Conservation (phyloP, 805 yeast species). For the Candida jianshihensis region DNA sequence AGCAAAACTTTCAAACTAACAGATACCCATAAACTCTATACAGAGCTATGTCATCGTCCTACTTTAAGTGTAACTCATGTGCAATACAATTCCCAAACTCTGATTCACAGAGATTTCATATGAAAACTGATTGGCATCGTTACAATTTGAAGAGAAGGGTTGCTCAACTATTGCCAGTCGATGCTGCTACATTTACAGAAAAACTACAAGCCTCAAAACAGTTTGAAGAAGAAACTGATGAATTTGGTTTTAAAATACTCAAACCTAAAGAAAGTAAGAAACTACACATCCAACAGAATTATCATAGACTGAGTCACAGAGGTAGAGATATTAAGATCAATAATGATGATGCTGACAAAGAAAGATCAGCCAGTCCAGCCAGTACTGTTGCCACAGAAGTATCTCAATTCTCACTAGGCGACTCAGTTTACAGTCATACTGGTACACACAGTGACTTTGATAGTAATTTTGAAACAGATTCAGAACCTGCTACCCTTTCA, state of each 20-base stretch:
- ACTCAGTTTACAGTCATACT: slow-evolving; percentile 28
- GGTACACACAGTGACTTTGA: slow-evolving; percentile 30
- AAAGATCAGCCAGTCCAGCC: slow-evolving; percentile 43
- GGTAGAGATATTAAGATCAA: slow-evolving; percentile 19
- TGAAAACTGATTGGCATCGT: slow-evolving; percentile 98
- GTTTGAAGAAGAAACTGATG: slow-evolving; percentile 30
- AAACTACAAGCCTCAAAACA: slow-evolving; percentile 29
- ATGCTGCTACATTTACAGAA: slow-evolving; percentile 42
- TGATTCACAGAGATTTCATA: slow-evolving; percentile 84
- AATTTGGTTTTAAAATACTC: slow-evolving; percentile 31
- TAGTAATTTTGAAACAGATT: slow-evolving; percentile 35
- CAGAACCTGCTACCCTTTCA: slow-evolving; percentile 36
- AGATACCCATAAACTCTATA: too few relatives aligned
- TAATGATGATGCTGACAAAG: slow-evolving; percentile 4
- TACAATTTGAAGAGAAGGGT: slow-evolving; percentile 92
- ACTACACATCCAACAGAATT: slow-evolving; percentile 6
- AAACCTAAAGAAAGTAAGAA: slow-evolving; percentile 19
- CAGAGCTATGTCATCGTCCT: slow-evolving; percentile 12
- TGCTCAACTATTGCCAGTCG: slow-evolving; percentile 69
- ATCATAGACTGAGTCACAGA: slow-evolving; percentile 14
- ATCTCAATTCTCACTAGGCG: slow-evolving; percentile 52
- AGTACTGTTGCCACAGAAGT: slow-evolving; percentile 47
- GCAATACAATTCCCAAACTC: slow-evolving; percentile 71
- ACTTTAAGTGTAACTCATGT: slow-evolving; percentile 85
- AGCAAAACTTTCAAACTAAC: too few relatives aligned